Evolutionary conservation across 1,284 basidiomycete species (phyloP), one percentile per base, ranked within the genome.

Genomic region (Irpex sp.): DNA sequence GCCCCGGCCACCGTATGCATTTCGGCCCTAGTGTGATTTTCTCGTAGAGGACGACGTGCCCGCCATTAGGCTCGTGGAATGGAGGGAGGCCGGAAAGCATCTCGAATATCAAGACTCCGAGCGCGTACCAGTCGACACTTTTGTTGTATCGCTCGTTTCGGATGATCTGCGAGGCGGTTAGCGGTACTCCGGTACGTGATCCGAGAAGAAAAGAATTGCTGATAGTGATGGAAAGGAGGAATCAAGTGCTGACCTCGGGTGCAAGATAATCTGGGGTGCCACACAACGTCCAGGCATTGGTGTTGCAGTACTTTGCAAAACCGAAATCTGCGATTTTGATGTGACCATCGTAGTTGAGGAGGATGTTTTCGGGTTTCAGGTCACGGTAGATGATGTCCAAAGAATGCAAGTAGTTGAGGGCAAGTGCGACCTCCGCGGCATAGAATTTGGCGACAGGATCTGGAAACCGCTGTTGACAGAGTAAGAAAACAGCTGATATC

Each of bases 371-470:
- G 0, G 97, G 97, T 76, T 99, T 99, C 52, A 98, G 85, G 76
- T 99, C 97, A 21, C 97, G 93, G 77, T 99, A 99, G 70, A 99
- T 93, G 77, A 99, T 96, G 71, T 97, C 88, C 58, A 93, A 84
- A 2, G 84, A 84, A 72, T 99, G 97, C 2, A 99, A 81, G 76
- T 98, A 93, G 74, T 97, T 94, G 65, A 99, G 85, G 0, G 96
- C 97, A 51, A 98, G 83, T 5, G 94, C 95, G 9, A 99, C 97
- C 75, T 99, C 97, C 3, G 97, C 97, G 0, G 96, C 94, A 71
- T 98, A 99, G 78, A 99, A 99, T 76, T 99, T 99, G 36, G 97
- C 97, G 3, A 99, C 97, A 1, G 96, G 95, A 71, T 98, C 96
- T 0, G 97, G 97, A 79, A 99, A 99, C 47, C 97, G 86, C 92